Base-by-base conservation (phyloP, 2,329 filamentous ascomycete genomes). In the Drechslera avenae region DNA sequence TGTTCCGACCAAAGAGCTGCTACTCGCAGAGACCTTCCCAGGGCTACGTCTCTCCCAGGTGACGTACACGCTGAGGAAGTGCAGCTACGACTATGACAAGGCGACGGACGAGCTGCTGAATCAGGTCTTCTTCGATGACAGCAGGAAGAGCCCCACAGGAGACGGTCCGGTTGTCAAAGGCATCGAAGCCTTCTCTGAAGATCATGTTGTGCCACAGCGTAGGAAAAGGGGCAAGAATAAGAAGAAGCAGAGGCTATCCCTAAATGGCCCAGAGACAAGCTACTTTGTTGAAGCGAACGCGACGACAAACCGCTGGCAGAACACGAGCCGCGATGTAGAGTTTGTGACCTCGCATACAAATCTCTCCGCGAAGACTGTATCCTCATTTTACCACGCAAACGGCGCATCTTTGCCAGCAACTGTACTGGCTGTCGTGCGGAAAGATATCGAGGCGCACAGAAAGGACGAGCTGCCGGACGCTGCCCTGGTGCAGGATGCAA, bases 31-130 rank as follows among this genome's bases (percentile, higher is more conserved):
- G 18, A 88, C 94, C 70, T 96, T 97, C 62, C 83, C 86, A 0
- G 82, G 80, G 1, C 78, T 92, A 34, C 86, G 86, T 39, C 76
- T 76, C 0, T 83, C 86, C 39, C 86, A 89, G 34, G 80, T 96
- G 21, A 76, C 78, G 34, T 82, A 86, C 56, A 83, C 86, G 0
- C 74, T 96, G 42, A 84, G 83, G 58, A 89, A 90, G 64, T 83
- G 80, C 23, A 79, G 83, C 9, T 84, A 86, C 0, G 84, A 90
- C 58, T 83, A 89, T 32, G 83, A 86, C 50, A 79, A 80, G 12
- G 85, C 90, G 1, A 86, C 95, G 55, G 91, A 96, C 62, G 86
- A 91, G 51, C 77, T 97, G 10, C 81, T 97, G 26, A 95, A 89
- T 59, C 80, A 90, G 12, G 85, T 89, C 16, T 91, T 87, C 65